These are phyloP conservation scores for Aspergillus sparsus DNA, from an alignment of 495 filamentous ascomycete species.

Conservation along the genomic window DNA sequence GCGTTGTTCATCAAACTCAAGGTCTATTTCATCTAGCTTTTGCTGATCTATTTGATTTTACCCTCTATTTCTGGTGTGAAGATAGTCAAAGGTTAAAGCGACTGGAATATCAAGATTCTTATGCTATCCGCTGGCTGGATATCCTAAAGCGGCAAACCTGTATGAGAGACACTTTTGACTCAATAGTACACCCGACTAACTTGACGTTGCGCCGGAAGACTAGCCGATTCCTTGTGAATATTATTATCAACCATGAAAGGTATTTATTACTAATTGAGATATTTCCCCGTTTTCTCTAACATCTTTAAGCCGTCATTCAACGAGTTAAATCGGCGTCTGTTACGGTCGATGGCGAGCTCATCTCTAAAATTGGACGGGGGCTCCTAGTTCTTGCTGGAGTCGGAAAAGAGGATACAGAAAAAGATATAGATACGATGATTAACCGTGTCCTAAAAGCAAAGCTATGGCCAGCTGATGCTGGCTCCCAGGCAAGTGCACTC, in stretches of 20 bases:
- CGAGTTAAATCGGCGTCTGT: conserved; percentile 97
- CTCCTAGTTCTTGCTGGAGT: conserved; percentile 91
- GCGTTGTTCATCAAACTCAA: neutral
- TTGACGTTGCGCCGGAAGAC: no score
- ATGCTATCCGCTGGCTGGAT: no score
- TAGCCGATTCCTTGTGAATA: neutral
- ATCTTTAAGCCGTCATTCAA: conserved; percentile 78
- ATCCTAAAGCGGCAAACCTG: no score
- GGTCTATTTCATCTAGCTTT: no score
- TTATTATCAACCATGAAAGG: conserved; percentile 23
- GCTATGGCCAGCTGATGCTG: conserved; percentile 76
- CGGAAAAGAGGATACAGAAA: conserved; percentile 84
- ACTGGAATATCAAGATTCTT: no score
- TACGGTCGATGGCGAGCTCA: conserved; percentile 85
- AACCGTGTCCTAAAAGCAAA: conserved; percentile 84
- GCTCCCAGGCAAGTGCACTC: conserved; percentile 29
- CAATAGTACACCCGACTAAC: no score
- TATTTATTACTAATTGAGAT: conserved; percentile 7
- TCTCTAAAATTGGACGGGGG: conserved; percentile 88
- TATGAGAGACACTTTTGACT: no score
- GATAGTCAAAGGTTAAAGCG: no score
- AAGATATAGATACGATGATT: conserved; percentile 82
- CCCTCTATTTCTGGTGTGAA: no score
- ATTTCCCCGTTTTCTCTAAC: neutral
- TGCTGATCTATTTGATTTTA: no score